These are phyloP conservation scores for Aegilops sharonensis DNA, from an alignment of 176 grass and related monocot genomes.

Conservation along the genomic window DNA sequence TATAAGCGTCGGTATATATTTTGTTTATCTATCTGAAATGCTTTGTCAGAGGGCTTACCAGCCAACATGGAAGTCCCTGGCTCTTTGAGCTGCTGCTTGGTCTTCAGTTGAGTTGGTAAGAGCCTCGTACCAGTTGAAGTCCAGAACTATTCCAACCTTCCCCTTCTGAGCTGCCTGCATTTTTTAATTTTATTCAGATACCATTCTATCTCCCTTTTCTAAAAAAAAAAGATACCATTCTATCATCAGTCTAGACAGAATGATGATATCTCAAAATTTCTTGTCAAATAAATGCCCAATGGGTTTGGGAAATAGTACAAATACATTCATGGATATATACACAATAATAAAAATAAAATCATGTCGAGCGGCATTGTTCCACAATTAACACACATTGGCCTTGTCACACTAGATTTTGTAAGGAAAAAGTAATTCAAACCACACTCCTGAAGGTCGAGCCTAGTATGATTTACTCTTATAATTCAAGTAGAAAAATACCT, in stretches of 20 bases:
- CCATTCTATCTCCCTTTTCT: conserved; percentile 19
- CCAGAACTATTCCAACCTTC: conserved; percentile 68
- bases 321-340: conserved; percentile 11
- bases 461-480: neutral
- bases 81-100: conserved; percentile 77
- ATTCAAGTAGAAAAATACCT: conserved; percentile 49
- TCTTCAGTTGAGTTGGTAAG: conserved; percentile 64
- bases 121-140: conserved; percentile 72
- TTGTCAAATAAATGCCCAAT: neutral
- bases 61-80: conserved; percentile 89
- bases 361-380: neutral
- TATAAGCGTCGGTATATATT: neutral
- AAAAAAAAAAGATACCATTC: neutral
- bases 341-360: neutral
- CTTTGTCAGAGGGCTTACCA: conserved; percentile 52
- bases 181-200: conserved; percentile 3
- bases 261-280: neutral
- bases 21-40: neutral
- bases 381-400: neutral
- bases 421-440: neutral
- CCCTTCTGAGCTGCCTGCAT: conserved; percentile 54
- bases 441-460: neutral
- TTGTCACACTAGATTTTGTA: neutral
- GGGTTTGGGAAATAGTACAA: neutral
- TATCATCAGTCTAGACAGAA: neutral